These are phyloP conservation scores for Thalassiosira hispida DNA, from an alignment of 352 stramenopile genomes.

Conservation along the genomic window DNA sequence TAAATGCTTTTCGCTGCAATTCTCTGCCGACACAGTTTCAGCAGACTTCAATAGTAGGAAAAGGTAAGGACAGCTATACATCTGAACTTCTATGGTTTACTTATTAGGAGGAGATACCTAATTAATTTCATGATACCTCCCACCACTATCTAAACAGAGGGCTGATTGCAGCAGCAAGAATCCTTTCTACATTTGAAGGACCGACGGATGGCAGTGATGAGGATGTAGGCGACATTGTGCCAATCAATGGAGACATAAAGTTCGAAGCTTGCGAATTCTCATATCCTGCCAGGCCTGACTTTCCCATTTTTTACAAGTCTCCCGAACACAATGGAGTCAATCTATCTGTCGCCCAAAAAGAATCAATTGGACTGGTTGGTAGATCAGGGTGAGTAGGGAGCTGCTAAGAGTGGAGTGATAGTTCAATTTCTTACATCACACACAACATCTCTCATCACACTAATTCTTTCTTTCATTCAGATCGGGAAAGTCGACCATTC, in stretches of 20 bases:
- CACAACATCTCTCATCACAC: no score
- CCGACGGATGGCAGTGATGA: constrained; percentile 45
- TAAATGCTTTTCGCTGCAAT: neutral
- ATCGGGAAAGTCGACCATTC: constrained; percentile 55
- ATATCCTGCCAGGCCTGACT: constrained; percentile 26
- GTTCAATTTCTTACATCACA: neutral
- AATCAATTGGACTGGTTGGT: constrained; percentile 47
- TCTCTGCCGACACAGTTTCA: constrained; percentile 29
- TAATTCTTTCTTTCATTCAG: constrained; percentile 25
- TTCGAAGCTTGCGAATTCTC: constrained; percentile 33
- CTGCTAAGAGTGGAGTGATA: no score
- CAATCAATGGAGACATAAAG: constrained; percentile 42
- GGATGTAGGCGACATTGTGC: constrained; percentile 3
- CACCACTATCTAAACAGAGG: constrained; percentile 24
- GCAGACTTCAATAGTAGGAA: constrained; percentile 50
- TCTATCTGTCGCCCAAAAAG: constrained; percentile 33
- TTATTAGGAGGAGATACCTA: no score
- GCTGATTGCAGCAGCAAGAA: constrained; percentile 34
- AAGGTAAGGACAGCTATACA: constrained; percentile 10
- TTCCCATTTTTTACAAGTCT: constrained; percentile 45
- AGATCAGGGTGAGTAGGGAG: constrained; percentile 62
- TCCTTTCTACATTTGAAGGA: constrained; percentile 44
- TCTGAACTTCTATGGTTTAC: neutral
- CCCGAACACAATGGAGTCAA: constrained; percentile 27
- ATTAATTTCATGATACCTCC: no score